These are phyloP conservation scores for Nemania bipapillata DNA, from an alignment of 2,329 filamentous ascomycete genomes.

Conservation along the genomic window DNA sequence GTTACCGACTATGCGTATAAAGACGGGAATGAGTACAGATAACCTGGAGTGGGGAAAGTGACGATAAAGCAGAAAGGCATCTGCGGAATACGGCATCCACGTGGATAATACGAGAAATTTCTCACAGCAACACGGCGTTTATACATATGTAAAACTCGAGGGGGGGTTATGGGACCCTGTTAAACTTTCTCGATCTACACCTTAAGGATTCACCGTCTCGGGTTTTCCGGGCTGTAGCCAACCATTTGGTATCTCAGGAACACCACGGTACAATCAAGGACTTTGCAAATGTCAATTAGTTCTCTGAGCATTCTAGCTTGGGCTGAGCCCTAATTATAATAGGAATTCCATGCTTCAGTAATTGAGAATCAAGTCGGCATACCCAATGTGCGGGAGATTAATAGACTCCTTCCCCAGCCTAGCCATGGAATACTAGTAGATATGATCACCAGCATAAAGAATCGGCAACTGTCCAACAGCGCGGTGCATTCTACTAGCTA, in stretches of 20 bases:
- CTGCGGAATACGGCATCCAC: slow-evolving; percentile 43
- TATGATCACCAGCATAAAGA: not conserved
- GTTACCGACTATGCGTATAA: slow-evolving; percentile 80
- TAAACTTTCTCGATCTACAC: slow-evolving; percentile 24
- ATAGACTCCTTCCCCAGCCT: not conserved
- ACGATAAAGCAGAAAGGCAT: slow-evolving; percentile 32
- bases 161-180: slow-evolving; percentile 26
- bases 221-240: not conserved
- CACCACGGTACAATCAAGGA: not conserved
- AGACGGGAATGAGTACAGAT: slow-evolving; percentile 4
- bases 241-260: not conserved
- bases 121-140: slow-evolving; percentile 41
- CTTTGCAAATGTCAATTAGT: not conserved
- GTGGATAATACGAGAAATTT: slow-evolving; percentile 38
- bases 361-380: not conserved
- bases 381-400: not conserved
- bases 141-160: slow-evolving; percentile 28
- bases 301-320: no score
- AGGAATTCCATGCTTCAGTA: not conserved
- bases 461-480: no score
- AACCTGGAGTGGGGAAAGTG: slow-evolving; percentile 1
- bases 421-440: not conserved
- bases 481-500: no score
- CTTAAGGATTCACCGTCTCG: no score
- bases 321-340: not conserved